Conservation (phyloP, 106 monocot species). For the Posidonia australis region DNA sequence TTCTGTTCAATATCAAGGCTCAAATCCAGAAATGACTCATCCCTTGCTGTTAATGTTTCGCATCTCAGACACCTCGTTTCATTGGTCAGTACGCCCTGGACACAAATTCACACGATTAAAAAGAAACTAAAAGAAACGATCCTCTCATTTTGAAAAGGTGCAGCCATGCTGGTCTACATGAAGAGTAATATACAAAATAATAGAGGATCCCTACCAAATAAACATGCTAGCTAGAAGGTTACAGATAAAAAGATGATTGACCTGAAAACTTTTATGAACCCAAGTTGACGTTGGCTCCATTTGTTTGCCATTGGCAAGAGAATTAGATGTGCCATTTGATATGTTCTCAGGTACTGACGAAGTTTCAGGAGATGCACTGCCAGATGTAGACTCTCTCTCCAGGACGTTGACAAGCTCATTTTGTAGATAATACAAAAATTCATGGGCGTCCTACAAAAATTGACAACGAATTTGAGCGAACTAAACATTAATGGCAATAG, state of each 20-base stretch:
- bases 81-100: slow-evolving; percentile 41
- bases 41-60: slow-evolving; percentile 48
- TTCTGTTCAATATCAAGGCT: slow-evolving; percentile 48
- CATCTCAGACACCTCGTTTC: slow-evolving; percentile 42
- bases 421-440: slow-evolving; percentile 39
- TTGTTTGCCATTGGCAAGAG: slow-evolving; percentile 26
- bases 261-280: slow-evolving; percentile 52
- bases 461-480: not conserved
- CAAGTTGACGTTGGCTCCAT: slow-evolving; percentile 34
- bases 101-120: not conserved
- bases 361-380: slow-evolving; percentile 16
- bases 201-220: not conserved
- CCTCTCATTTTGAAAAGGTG: no score
- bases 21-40: slow-evolving; percentile 44
- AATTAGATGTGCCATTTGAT: slow-evolving; percentile 16
- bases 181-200: not conserved
- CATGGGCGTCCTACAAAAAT: slow-evolving; percentile 42
- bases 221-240: not conserved
- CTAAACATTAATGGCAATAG: no score
- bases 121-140: not conserved
- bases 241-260: not conserved
- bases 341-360: slow-evolving; percentile 17
- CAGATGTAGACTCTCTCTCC: slow-evolving; percentile 28
- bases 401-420: slow-evolving; percentile 38
- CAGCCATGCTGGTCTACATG: no score